Evolutionary conservation across 345 rosid genomes (phyloP).

Genomic region (Salix arbutifolia): DNA sequence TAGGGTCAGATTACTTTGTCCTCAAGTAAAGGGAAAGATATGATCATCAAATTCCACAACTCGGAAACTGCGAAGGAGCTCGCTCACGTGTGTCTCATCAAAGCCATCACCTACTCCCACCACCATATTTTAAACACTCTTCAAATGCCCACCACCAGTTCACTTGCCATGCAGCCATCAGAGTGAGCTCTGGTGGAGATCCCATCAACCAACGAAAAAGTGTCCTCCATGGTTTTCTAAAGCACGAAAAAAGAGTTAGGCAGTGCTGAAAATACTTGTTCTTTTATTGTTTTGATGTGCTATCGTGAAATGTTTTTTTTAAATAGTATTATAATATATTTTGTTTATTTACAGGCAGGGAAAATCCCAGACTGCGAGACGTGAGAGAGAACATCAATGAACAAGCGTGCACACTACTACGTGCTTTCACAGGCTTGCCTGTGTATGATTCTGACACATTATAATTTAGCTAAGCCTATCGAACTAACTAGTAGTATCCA

Average conservation of each 20-base stretch:
- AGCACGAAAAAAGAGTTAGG: too few relatives aligned
- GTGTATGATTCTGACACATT: background rate
- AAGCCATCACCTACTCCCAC: background rate
- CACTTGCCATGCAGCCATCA: background rate
- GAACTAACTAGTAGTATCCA: background rate
- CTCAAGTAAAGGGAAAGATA: background rate
- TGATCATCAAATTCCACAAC: background rate
- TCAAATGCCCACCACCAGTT: background rate
- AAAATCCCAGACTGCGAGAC: background rate
- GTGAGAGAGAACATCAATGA: background rate
- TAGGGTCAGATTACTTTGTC: background rate
- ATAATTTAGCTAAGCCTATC: background rate
- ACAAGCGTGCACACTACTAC: conserved; percentile 21
- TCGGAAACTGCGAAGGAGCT: background rate
- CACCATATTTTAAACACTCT: background rate
- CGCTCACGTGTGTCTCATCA: background rate
- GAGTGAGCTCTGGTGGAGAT: background rate
- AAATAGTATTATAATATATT: too few relatives aligned
- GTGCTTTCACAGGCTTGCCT: conserved; percentile 7
- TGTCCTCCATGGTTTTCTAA: too few relatives aligned
- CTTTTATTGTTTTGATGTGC: too few relatives aligned
- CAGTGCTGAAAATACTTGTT: too few relatives aligned
- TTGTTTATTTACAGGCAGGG: background rate
- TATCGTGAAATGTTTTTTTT: too few relatives aligned
- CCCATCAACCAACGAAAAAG: background rate